A percentile compares a stretch with the other conserved stretches of the same genome.
phyloP scores from a whole-genome alignment of 2,329 filamentous ascomycete species.

The Lizonia empirigonia region DNA sequence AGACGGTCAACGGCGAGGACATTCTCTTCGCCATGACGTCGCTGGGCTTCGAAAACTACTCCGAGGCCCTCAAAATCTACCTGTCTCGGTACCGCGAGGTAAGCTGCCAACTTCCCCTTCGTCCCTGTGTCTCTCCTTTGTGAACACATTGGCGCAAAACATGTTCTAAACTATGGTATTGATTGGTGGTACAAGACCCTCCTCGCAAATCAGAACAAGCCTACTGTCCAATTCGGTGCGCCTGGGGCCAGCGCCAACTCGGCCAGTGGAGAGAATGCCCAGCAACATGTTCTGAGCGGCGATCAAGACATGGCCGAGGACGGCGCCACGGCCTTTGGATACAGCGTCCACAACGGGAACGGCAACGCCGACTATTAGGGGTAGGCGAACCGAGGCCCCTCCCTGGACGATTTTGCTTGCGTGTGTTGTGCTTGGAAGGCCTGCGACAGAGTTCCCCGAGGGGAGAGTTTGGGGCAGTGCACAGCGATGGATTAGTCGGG shows the following conservation, averaged over 20 bases:
- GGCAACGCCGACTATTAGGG: conserved; percentile 47
- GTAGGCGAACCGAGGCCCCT: conserved; percentile 20
- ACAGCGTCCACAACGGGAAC: conserved; percentile 51
- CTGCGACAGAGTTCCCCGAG: neutral
- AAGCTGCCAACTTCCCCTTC: conserved; percentile 55
- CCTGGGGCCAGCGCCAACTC: conserved; percentile 43
- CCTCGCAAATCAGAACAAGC: conserved; percentile 71
- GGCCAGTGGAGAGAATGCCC: conserved; percentile 45
- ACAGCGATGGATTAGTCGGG: conserved; percentile 4
- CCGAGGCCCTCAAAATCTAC: conserved; percentile 97
- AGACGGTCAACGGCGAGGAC: conserved; percentile 98
- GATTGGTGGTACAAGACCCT: conserved; percentile 71
- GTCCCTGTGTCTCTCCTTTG: conserved; percentile 43
- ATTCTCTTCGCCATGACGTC: conserved; percentile 99
- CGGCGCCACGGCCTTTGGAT: conserved; percentile 50
- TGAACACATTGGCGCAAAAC: conserved; percentile 49
- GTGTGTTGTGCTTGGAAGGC: conserved; percentile 7
- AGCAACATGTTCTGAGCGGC: conserved; percentile 52
- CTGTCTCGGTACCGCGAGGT: conserved; percentile 97
- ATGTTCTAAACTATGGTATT: conserved; percentile 58
- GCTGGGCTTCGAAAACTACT: conserved; percentile 97
- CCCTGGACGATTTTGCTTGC: no score
- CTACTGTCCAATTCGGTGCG: conserved; percentile 49
- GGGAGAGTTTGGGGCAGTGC: no score
- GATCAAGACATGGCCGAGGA: conserved; percentile 53